Evolutionary conservation across 371 early-diverging fungal species (phyloP), one percentile per base, ranked within the genome.

Genomic region (Mucor irregularis): DNA sequence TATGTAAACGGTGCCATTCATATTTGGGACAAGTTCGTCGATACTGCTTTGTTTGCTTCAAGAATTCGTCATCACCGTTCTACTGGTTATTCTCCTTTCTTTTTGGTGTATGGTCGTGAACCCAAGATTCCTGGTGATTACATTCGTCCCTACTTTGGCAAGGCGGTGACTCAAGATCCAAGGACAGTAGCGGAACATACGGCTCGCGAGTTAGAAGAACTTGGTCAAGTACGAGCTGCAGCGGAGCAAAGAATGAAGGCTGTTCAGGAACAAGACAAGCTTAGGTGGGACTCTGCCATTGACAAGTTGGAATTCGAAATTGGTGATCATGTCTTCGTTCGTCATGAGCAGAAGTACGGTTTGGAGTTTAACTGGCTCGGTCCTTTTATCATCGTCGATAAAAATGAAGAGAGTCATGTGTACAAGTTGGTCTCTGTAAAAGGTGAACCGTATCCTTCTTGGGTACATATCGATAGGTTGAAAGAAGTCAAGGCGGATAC

Each of bases 51-150:
- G 38, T 44, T 53, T 10, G 53, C 66, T 1, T 46, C 40, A 16
- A 28, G 61, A 3, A 54, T 56, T 5, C 35, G 58, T 1, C 38
- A 40, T 5, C 58, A 61, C 40, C 54, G 22, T 33, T 50, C 53
- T 16, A 53, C 58, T 39, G 50, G 55, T 10, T 46, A 7, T 22
- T 30, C n/a, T 13, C 66, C 66, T 0, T 61, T 61, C 44, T 53
- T 49, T 16, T 29, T 64, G 19, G 35, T 47, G 2, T 64, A 64
- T 37, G 59, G 65, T n/a, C 17, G 47, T 13, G 61, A 66, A 34
- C 66, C 64, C 10, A 6, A 5, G 3, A 1, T 64, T n/a, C 64
- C 64, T 21, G 58, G 55, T 16, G 64, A 64, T 26, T 3, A 16
- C 2, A 2, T 46, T 3, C 33, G 21, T 2, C 61, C 61, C 22